Evolutionary conservation across 495 filamentous ascomycete species (phyloP), one percentile per base, ranked within the genome.

Genomic region (Neurospora sp.): DNA sequence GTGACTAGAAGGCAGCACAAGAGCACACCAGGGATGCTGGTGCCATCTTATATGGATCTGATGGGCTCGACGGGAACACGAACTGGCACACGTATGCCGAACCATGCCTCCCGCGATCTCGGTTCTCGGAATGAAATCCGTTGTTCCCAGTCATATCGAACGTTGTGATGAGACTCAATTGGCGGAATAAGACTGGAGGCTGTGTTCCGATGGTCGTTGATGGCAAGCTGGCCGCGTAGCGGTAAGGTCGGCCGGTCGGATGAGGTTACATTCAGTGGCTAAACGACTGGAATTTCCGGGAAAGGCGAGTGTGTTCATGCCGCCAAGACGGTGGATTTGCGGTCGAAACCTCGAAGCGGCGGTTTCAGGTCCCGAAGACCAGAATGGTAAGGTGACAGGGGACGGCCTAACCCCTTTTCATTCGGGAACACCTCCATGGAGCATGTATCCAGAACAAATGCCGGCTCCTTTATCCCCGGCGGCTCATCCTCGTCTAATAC

Each of bases 271-370:
- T 78, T 37, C 72, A 46, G 48, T 69, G 74, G 70, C 54, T 35
- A 35, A 54, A 72, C 38, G 74, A 72, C n/a, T 35, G 41, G 48
- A 20, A 12, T 70, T 66, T 20, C 23, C 37, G 48, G 42, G 39
- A 23, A 62, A 42, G 71, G 69, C 74, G 54, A 12, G 70, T 69
- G 72, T 74, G 76, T 77, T 79, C 42, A 42, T 69, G 41, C 18
- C 35, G 78, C 77, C 75, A 79, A 78, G 77, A 72, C 75, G 74
- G 77, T 44, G 71, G 72, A 71, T 71, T n/a, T 62, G 54, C 54
- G 27, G 54, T 62, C 54, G 7, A 62, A 35, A 35, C 14, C 54
- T 62, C 54, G 54, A 62, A 62, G 14, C 37, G 71, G 46, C 35
- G 69, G 69, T 69, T 74, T 70, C 72, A 69, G 18, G 41, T 31